A percentile compares a stretch with the other conserved stretches of the same genome.
Conservation (phyloP, 2,329 filamentous ascomycete genomes). For the Pseudopyrenochaeta lycopersici region DNA sequence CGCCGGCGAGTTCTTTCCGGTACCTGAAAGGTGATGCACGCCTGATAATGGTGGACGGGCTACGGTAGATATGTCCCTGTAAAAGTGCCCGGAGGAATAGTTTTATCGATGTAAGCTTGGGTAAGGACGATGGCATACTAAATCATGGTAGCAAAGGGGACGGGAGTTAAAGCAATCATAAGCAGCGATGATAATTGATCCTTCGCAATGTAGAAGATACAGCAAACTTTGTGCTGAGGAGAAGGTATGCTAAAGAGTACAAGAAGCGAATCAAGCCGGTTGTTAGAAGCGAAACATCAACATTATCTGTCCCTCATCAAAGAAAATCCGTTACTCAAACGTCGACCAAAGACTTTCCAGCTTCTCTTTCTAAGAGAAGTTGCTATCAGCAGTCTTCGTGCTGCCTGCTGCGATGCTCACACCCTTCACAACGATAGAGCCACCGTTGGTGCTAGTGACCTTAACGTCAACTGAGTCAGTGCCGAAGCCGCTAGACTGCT, state of each 20-base stretch:
- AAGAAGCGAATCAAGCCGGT: background rate
- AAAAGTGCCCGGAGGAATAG: too few species aligned
- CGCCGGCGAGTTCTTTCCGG: too few species aligned
- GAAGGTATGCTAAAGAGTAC: background rate
- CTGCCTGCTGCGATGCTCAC: conserved; percentile 55
- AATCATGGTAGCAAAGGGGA: too few species aligned
- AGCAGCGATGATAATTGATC: too few species aligned
- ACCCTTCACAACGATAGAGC: conserved; percentile 60
- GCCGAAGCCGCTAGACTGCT: conserved; percentile 66
- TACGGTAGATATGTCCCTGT: too few species aligned
- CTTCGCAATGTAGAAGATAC: background rate
- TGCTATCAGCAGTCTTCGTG: conserved; percentile 39
- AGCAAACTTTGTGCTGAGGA: background rate
- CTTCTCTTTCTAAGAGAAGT: conserved; percentile 33
- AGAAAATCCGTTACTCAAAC: background rate
- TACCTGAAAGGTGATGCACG: too few species aligned
- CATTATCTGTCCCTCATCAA: background rate
- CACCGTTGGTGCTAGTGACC: conserved; percentile 64
- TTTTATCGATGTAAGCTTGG: too few species aligned
- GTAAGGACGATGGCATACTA: too few species aligned
- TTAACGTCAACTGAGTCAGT: conserved; percentile 63
- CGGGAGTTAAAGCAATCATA: too few species aligned
- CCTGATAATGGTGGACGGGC: too few species aligned
- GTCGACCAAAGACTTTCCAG: background rate
- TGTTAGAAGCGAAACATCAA: background rate